Percentiles rank a stretch among this genome's conserved stretches.
These are phyloP conservation scores for Pseudocercospora cruenta DNA, from an alignment of 2,329 filamentous ascomycete genomes.

Conservation along the genomic window DNA sequence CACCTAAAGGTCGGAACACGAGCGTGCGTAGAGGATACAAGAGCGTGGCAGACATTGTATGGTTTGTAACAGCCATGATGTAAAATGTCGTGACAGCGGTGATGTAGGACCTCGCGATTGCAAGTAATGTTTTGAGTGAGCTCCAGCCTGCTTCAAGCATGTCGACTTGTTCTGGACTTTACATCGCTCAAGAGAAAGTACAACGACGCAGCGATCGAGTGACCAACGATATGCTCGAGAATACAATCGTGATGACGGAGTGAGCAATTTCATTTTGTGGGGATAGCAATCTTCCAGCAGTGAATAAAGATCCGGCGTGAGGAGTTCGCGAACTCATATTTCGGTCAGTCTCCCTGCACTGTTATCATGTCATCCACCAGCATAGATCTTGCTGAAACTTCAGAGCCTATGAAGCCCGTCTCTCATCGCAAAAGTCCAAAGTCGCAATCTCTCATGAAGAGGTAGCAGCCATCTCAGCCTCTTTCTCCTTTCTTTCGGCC, in stretches of 20 bases:
- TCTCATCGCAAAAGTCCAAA: too few species aligned
- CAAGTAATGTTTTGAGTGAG: not conserved
- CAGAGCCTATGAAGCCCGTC: not conserved
- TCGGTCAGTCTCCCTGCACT: not conserved
- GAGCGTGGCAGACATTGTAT: not conserved
- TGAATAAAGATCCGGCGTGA: not conserved
- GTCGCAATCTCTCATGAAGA: not conserved
- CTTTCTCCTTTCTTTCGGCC: slow-evolving; percentile 24
- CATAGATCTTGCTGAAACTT: not conserved
- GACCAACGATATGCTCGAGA: not conserved
- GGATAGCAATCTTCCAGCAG: not conserved
- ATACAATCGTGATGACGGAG: not conserved
- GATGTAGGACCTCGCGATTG: not conserved
- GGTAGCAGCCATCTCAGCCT: not conserved
- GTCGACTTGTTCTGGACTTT: not conserved
- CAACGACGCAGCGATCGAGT: not conserved
- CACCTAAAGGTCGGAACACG: not conserved
- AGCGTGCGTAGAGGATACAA: not conserved
- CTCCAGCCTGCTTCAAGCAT: not conserved
- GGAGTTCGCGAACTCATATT: not conserved
- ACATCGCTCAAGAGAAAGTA: not conserved
- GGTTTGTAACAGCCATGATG: not conserved
- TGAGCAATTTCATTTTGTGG: not conserved
- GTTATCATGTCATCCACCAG: not conserved
- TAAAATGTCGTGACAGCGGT: not conserved